Conservation (phyloP, 305 asterid species). For the Rubia occidens region DNA sequence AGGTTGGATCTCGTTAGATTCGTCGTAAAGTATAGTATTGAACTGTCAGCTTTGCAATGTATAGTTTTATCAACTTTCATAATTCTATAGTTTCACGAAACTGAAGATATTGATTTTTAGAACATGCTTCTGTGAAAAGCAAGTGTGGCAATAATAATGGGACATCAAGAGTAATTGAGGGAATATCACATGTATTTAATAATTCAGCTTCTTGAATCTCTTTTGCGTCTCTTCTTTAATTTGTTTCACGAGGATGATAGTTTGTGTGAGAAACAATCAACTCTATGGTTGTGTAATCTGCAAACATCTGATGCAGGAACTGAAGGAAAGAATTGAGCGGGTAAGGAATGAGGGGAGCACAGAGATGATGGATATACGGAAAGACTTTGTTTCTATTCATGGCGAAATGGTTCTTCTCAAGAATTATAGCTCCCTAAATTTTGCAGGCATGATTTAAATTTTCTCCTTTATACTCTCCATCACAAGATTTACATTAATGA, state of each 20-base stretch:
- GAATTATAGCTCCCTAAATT: constrained; percentile 84
- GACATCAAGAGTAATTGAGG: neutral
- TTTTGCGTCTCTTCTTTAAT: neutral
- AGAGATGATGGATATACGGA: constrained; percentile 69
- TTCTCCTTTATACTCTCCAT: neutral
- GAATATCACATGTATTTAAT: neutral
- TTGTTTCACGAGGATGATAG: neutral
- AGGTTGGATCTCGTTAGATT: neutral
- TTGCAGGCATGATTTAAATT: constrained; percentile 70
- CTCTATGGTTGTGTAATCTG: neutral
- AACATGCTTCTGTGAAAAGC: too few relatives aligned
- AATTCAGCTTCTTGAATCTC: neutral
- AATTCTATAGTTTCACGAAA: neutral
- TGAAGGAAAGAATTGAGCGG: constrained; percentile 71
- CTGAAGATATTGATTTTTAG: neutral
- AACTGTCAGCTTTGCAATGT: neutral
- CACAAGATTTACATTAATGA: neutral
- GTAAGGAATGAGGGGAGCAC: constrained; percentile 44
- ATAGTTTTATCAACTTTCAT: neutral
- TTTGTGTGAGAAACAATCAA: neutral
- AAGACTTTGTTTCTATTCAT: constrained; percentile 74
- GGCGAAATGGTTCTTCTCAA: constrained; percentile 96
- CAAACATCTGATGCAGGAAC: constrained; percentile 33
- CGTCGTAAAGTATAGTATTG: neutral
- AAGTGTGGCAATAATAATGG: too few relatives aligned